Conservation (phyloP, 2,329 filamentous ascomycete species). For the Sporothrix brasiliensis region DNA sequence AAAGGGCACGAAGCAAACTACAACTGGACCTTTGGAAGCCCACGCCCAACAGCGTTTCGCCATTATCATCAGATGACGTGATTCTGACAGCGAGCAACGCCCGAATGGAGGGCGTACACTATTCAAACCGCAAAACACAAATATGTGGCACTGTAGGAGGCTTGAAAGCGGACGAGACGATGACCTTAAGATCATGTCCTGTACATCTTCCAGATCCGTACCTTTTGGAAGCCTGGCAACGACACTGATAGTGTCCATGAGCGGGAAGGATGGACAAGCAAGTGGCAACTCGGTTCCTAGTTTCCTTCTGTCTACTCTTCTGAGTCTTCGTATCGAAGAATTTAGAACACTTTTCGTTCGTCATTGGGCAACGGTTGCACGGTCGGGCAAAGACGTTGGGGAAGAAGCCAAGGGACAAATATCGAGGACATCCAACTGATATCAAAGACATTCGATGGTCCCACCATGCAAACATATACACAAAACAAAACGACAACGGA, state of each 20-base stretch:
- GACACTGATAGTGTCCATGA: not conserved
- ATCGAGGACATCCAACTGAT: not conserved
- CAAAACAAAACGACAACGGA: not conserved
- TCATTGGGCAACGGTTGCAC: conserved; percentile 17
- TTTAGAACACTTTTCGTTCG: not conserved
- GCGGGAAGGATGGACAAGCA: not conserved
- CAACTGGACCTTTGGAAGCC: not conserved
- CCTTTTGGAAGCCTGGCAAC: not conserved
- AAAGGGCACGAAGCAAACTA: too few species aligned
- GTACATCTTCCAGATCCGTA: not conserved
- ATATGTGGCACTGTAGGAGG: not conserved
- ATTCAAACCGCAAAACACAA: not conserved
- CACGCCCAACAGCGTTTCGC: not conserved
- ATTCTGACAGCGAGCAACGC: conserved; percentile 16
- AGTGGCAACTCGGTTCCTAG: not conserved
- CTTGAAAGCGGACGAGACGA: not conserved
- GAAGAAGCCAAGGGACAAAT: not conserved
- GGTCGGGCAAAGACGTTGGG: not conserved
- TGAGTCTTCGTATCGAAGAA: conserved; percentile 9
- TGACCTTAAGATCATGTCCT: not conserved
- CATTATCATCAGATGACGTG: conserved; percentile 24
- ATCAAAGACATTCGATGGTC: not conserved
- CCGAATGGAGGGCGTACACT: conserved; percentile 7
- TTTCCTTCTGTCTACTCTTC: not conserved
- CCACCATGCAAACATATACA: not conserved